Evolutionary conservation across 345 rosid genomes (phyloP).

Genomic region (Hevea brasiliensis): DNA sequence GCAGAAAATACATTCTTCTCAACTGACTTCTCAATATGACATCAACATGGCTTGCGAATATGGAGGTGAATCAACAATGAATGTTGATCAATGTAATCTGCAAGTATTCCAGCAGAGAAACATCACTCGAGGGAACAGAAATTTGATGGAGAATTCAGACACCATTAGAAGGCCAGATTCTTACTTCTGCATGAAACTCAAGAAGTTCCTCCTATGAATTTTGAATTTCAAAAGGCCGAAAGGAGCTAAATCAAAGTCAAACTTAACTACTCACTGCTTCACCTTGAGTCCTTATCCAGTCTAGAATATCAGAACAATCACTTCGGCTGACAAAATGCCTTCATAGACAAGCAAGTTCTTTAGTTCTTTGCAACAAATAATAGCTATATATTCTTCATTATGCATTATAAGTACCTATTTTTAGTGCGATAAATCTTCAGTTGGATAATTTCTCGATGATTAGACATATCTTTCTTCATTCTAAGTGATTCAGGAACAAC

Average conservation of each 20-base stretch:
- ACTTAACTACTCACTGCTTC: conserved; percentile 8
- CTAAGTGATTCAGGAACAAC: conserved; percentile 55
- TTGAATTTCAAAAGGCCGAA: not conserved
- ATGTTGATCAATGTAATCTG: too few relatives aligned
- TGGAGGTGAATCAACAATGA: too few relatives aligned
- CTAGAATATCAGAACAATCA: conserved; percentile 65
- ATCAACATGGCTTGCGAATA: too few relatives aligned
- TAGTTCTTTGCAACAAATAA: not conserved
- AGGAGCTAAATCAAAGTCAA: not conserved
- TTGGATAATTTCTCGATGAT: conserved; percentile 46
- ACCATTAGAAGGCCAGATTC: not conserved
- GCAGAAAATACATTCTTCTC: too few relatives aligned
- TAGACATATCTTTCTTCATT: conserved; percentile 55
- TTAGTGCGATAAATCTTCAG: conserved; percentile 64
- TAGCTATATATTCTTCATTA: not conserved
- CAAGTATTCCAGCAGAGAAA: not conserved
- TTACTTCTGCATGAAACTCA: not conserved
- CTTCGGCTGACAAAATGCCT: conserved; percentile 65
- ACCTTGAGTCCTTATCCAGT: conserved; percentile 34
- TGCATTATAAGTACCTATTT: conserved; percentile 50
- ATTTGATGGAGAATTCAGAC: not conserved
- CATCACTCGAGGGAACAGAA: not conserved
- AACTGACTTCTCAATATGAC: too few relatives aligned
- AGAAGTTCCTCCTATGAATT: not conserved
- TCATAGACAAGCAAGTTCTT: conserved; percentile 25